Base-by-base conservation (phyloP, 371 early-diverging fungal species). In the Rhizopus delemar region DNA sequence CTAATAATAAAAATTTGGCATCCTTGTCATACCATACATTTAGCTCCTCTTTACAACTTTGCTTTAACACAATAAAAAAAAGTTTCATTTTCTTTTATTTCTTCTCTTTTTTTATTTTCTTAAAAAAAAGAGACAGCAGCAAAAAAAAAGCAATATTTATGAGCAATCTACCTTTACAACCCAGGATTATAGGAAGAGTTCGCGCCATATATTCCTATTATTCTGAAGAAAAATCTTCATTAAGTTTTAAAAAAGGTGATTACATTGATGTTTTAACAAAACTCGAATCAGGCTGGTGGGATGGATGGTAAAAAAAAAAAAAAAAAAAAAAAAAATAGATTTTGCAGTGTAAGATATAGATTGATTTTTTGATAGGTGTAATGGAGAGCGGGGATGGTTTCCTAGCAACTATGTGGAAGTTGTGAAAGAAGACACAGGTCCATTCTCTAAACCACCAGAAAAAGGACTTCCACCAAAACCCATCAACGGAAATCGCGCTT, bases 241-340 rank as follows among this genome's bases (percentile, higher is more conserved):
- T 95, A 54, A 76, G 81, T 31, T 93, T 95, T 63, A 66, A 82
- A 29, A 78, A 83, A 58, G 92, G 89, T 54, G 94, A 93, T 62
- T 72, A 85, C 31, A 89, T 94, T 63, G 86, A 91, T 66, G 95
- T 95, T 5, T 77, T 91, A 32, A 76, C 88, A 2, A 86, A 88
- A 60, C 87, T 93, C 55, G 87, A 90, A 57, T 86, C 92, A 3
- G 96, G 96, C 6, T 95, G 96, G 96, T 95, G 96, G 96, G 90
- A 94, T 71, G 92, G 91, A 32, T 71, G 78, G 78, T 86, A 68
- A 64, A 8, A 5, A 16, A 54, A 41, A 22, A 39, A 35, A 49
- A 36, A 28, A 22, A 22, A 9, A 29, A 39, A 3, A 46, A 35
- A 28, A 3, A 43, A 1, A 43, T 11, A 11, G 8, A 43, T 43